Conservation (phyloP, 441 rosid species). For the Isatis lusitanica region DNA sequence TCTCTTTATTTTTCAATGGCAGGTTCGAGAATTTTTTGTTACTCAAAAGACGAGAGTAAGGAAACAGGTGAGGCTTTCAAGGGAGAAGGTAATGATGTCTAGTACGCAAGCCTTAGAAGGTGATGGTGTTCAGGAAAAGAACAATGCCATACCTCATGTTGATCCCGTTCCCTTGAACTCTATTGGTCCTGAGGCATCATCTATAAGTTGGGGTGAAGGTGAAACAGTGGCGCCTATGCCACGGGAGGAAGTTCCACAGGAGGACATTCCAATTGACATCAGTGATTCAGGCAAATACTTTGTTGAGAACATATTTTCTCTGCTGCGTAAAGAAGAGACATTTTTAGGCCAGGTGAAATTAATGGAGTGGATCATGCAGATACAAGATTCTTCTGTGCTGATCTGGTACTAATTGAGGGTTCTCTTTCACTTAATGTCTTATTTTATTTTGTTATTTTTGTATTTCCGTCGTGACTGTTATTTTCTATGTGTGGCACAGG, state of each 20-base stretch:
- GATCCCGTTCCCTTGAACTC: conserved; percentile 57
- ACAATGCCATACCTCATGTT: conserved; percentile 42
- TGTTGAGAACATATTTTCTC: conserved; percentile 64
- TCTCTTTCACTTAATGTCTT: conserved; percentile 20
- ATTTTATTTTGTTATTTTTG: background rate
- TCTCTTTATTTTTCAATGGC: conserved; percentile 23
- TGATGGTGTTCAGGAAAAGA: conserved; percentile 38
- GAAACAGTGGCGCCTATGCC: conserved; percentile 59
- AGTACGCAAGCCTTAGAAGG: conserved; percentile 36
- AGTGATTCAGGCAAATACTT: conserved; percentile 69
- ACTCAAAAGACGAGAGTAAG: conserved; percentile 89
- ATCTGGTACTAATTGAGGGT: conserved; percentile 56
- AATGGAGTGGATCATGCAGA: conserved; percentile 91
- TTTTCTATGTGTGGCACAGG: conserved; percentile 47
- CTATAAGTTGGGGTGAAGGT: conserved; percentile 48
- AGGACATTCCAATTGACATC: conserved; percentile 57
- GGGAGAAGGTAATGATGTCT: conserved; percentile 64
- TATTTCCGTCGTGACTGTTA: background rate
- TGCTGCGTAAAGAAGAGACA: conserved; percentile 80
- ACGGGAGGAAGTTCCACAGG: conserved; percentile 51
- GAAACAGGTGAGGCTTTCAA: conserved; percentile 73
- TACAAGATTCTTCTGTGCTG: conserved; percentile 72
- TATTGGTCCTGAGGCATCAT: conserved; percentile 40
- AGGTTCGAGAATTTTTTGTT: conserved; percentile 90
- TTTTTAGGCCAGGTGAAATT: conserved; percentile 91